Percentiles rank a stretch among this genome's conserved stretches.
Conservation (phyloP, 1,284 basidiomycete genomes). For the Tremellales sp. region DNA sequence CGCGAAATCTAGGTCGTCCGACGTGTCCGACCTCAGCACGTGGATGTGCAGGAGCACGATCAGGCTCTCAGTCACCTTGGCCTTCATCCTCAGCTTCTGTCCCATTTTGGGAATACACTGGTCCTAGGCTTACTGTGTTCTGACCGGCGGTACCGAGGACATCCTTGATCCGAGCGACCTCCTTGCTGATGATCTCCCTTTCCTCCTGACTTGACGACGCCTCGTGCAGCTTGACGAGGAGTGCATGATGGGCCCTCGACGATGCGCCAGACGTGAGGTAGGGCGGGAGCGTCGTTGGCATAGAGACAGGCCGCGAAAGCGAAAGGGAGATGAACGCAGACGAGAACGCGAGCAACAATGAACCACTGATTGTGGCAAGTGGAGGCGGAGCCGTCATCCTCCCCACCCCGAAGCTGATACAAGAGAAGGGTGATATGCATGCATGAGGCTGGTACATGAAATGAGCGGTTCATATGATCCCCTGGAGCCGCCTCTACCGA, state of each 20-base stretch:
- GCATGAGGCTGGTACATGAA: too few species aligned
- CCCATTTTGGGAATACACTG: background rate
- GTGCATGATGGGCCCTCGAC: slow-evolving; percentile 41
- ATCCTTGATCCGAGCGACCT: slow-evolving; percentile 18
- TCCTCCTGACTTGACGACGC: slow-evolving; percentile 27
- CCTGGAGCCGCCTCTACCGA: too few species aligned
- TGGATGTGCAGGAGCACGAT: slow-evolving; percentile 36
- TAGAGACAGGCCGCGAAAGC: background rate
- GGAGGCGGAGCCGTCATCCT: too few species aligned
- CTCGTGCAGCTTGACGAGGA: slow-evolving; percentile 31
- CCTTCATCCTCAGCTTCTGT: slow-evolving; percentile 11
- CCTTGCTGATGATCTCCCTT: slow-evolving; percentile 20
- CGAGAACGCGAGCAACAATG: too few species aligned
- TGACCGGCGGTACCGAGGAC: slow-evolving; percentile 10
- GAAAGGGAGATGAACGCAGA: background rate
- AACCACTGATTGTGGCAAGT: too few species aligned
- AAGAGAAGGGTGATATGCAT: too few species aligned
- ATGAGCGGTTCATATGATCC: too few species aligned
- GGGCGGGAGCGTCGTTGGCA: slow-evolving; percentile 23
- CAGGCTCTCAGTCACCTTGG: slow-evolving; percentile 30
- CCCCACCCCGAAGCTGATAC: too few species aligned
- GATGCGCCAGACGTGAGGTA: slow-evolving; percentile 42
- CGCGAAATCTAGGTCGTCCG: slow-evolving; percentile 20
- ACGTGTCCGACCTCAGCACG: slow-evolving; percentile 9
- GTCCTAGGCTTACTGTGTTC: slow-evolving; percentile 18